These are phyloP conservation scores for Aureobasidium sp. DNA, from an alignment of 2,329 filamentous ascomycete species.

Conservation along the genomic window DNA sequence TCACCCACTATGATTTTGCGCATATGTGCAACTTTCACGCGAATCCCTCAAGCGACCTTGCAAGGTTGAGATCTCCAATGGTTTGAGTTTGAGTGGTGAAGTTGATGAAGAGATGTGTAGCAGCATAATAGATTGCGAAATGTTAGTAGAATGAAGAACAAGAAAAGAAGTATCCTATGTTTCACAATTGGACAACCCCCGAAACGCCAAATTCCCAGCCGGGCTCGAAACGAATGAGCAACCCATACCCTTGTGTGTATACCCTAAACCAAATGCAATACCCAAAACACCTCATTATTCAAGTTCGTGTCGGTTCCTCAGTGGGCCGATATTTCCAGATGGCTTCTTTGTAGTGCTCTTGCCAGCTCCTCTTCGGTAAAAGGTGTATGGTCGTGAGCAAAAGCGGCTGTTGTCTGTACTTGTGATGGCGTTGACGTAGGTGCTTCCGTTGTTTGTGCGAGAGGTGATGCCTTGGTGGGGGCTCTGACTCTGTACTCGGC, in stretches of 20 bases:
- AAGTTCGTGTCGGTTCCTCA: not conserved
- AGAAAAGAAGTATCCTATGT: not conserved
- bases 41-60: too few relatives aligned
- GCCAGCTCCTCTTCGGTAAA: conserved; percentile 39
- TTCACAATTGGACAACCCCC: not conserved
- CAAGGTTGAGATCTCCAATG: too few relatives aligned
- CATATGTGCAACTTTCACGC: too few relatives aligned
- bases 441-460: not conserved
- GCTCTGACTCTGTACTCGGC: conserved; percentile 16
- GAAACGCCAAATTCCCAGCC: not conserved
- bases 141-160: not conserved
- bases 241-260: not conserved
- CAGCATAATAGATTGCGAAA: too few relatives aligned
- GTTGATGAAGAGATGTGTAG: too few relatives aligned
- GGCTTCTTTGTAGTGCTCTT: conserved; percentile 33
- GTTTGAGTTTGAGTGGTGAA: too few relatives aligned
- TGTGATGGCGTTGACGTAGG: not conserved
- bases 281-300: conserved; percentile 1
- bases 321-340: conserved; percentile 23
- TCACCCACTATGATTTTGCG: too few relatives aligned
- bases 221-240: not conserved
- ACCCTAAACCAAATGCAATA: not conserved
- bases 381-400: conserved; percentile 27
- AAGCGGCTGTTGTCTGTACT: not conserved
- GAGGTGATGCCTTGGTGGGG: not conserved